Evolutionary conservation across 805 yeast species (phyloP), one percentile per base, ranked within the genome.

Genomic region (Jamesozyma piceae): DNA sequence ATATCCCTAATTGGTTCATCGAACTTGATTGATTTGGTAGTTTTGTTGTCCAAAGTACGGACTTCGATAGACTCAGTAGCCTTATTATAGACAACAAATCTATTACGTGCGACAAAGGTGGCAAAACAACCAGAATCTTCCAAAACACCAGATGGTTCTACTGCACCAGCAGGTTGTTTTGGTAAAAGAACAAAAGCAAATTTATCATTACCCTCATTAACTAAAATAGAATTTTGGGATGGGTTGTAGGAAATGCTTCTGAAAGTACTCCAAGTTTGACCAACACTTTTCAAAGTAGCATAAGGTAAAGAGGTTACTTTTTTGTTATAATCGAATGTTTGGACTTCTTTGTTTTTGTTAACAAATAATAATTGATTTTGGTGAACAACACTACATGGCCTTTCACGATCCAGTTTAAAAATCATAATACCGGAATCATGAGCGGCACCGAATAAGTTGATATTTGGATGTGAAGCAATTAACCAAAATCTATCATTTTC

Each of bases 371-470:
- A 64, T 54, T 74, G 78, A 64, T 84, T 84, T 60, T 84, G 92
- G 54, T 77, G 75, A n/a, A 96, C 95, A 18, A 51, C 51, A 37
- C 52, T 52, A 33, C 60, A 52, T 13, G 98, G 97, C 64, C 98
- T 80, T 71, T 92, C 99, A 62, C 97, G 83, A 63, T 87, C 96
- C 47, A 92, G 74, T 68, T 92, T 92, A 76, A 92, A 94, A 39
- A 92, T 95, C 95, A 89, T 89, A 26, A 88, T 94, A 63, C 99
- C 99, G 14, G 88, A 74, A 65, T 94, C 98, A 66, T 90, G 97
- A 55, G 95, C 90, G 26, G 96, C 82, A 43, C 96, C 98, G 68
- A 92, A 88, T 57, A 92, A 73, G 64, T 92, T 92, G 64, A 90
- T 82, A 37, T 73, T 69, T 46, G 97, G 97, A 63, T 92, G 99